Base-by-base conservation (phyloP, 2,329 filamentous ascomycete species). In the Penicillium polonicum region DNA sequence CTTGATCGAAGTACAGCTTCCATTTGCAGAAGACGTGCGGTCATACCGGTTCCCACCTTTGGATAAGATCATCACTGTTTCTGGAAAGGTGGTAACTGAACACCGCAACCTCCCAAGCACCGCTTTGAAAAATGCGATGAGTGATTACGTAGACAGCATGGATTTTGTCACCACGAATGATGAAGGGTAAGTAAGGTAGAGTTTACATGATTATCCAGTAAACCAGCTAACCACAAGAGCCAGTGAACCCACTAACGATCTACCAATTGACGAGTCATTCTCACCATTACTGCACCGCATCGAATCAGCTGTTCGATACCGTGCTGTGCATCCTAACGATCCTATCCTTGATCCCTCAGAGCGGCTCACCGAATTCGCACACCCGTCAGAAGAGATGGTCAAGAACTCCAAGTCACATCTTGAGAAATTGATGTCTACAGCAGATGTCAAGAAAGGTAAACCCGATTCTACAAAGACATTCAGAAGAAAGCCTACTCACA, bases 11-110 rank as follows among this genome's bases (percentile, higher is more conserved):
- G 83, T 95, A 1, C 91, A 94, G 36, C 80, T 97, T 6, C 94
- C 94, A 0, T 99, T 97, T 68, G 88, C 91, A 2, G 94, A 99
- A 78, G 94, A 99, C 70, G 82, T 97, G 48, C 85, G 94, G 36
- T 83, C 83, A n/a, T 97, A 97, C 72, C 88, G 87, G 57, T 99
- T 99, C 65, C 92, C 94, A 6, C 91, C 93, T 0, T 78, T 99
- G 12, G 92, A 96, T 71, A 89, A 85, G 60, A 88, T 97, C 29
- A 78, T 96, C 59, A 97, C 92, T 0, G 83, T 95, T n/a, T 91
- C 87, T 12, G 93, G 93, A 1, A 89, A 90, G 62, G 83, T 84
- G 9, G 79, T 97, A 48, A 90, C 85, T 12, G 87, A 93, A 66
- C 92, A 99, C 68, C 88, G 91, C 36, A 87, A 95, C 59, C 80